Conservation (phyloP, 768 basidiomycete genomes). For the Phanerodontia chrysosporium region DNA sequence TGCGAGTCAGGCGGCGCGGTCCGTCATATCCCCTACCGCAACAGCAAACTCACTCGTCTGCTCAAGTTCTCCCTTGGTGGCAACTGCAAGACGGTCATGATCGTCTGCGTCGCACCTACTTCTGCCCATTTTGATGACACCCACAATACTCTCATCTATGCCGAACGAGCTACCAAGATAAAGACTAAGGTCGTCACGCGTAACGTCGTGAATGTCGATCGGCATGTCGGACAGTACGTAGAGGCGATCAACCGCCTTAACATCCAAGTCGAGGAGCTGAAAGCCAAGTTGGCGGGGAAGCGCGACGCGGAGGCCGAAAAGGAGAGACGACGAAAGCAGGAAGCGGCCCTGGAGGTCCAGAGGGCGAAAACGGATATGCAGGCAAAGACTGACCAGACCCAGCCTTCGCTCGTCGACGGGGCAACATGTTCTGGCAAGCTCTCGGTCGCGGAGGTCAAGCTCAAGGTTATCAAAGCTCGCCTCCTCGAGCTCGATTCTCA, state of each 20-base stretch:
- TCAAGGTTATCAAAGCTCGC: constrained; percentile 59
- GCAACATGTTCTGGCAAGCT: constrained; percentile 71
- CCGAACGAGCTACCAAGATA: constrained; percentile 96
- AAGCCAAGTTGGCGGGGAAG: constrained; percentile 78
- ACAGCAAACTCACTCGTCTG: constrained; percentile 95
- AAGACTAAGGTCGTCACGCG: constrained; percentile 96
- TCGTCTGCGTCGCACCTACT: constrained; percentile 94
- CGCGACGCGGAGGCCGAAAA: constrained; percentile 58
- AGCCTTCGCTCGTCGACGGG: constrained; percentile 68
- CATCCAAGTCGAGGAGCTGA: constrained; percentile 77
- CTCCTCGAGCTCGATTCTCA: constrained; percentile 52
- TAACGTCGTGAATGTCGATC: constrained; percentile 91
- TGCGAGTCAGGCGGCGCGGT: constrained; percentile 88
- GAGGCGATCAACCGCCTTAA: constrained; percentile 91
- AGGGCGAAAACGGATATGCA: constrained; percentile 70
- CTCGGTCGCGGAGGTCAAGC: constrained; percentile 61
- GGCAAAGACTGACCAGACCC: constrained; percentile 66
- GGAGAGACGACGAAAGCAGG: constrained; percentile 60
- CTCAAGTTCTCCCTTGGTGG: constrained; percentile 98
- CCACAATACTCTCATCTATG: constrained; percentile 96
- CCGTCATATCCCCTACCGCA: constrained; percentile 93
- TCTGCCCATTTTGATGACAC: constrained; percentile 97
- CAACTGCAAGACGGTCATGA: constrained; percentile 99
- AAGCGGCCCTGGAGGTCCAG: constrained; percentile 70
- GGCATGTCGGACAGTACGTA: constrained; percentile 93